Evolutionary conservation across 345 rosid genomes (phyloP), one percentile per base, ranked within the genome.

Genomic region (Gossypium arboreum): DNA sequence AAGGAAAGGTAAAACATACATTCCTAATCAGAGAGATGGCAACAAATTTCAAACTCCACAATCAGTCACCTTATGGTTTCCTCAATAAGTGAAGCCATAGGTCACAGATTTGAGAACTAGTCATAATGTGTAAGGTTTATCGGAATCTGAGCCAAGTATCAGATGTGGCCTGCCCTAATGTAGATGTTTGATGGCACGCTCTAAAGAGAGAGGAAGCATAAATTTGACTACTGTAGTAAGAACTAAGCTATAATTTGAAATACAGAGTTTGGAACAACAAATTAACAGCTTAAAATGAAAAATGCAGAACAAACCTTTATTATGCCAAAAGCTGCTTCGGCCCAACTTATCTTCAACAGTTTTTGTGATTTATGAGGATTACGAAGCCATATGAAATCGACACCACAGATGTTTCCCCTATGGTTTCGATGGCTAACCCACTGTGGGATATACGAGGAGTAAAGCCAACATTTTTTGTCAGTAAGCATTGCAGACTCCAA

Each of bases 391-490:
- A 95, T 92, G 79, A 95, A 95, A 84, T 95, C 97, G 63, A 95
- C 99, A 47, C 99, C 99, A 52, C 99, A 95, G 78, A 92, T 93
- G 84, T 93, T 89, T 25, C 99, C 99, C 74, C 99, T 89, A 76
- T 93, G 98, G 81, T 95, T 95, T 76, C 88, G 86, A 80, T 95
- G 99, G 81, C 99, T 95, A 73, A 95, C 88, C 99, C 99, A 95
- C 99, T 95, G 81, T 16, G 12, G 45, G 16, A 71, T 24, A 52
- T 15, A 64, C 41, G 29, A 47, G 24, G 2, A n/a, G 50, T 43
- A 17, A 3, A 57, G 51, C 63, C 44, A 68, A 74, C 63, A 67
- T 71, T 75, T 66, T 52, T 39, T 47, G 64, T 44, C n/a, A 51
- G 52, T 68, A 17, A 80, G 22, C 43, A 68, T 18, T 9, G 39